phyloP scores from a whole-genome alignment of 2,329 filamentous ascomycete genomes.

The Exserohilum rostratum region DNA sequence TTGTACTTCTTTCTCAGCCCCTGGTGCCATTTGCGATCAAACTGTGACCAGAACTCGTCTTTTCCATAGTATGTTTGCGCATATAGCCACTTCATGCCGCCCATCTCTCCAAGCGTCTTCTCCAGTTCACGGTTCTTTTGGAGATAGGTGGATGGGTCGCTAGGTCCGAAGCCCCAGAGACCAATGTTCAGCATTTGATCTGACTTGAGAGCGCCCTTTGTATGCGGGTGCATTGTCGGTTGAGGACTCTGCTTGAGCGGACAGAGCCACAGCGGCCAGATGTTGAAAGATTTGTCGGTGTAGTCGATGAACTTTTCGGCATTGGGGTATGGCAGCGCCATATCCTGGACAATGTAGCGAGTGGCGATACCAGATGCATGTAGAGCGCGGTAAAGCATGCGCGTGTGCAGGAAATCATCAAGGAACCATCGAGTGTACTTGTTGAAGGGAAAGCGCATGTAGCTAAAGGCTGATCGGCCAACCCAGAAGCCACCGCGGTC shows the following conservation, averaged over 20 bases:
- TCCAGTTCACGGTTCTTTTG: slow-evolving; percentile 66
- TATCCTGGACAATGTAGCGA: slow-evolving; percentile 69
- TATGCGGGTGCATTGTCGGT: slow-evolving; percentile 44
- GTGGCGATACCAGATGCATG: slow-evolving; percentile 67
- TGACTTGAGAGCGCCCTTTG: slow-evolving; percentile 33
- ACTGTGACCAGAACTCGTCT: slow-evolving; percentile 71
- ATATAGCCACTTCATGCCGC: slow-evolving; percentile 73
- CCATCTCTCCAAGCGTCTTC: slow-evolving; percentile 61
- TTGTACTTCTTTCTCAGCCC: slow-evolving; percentile 63
- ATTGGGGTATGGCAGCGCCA: slow-evolving; percentile 55
- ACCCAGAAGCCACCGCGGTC: slow-evolving; percentile 74
- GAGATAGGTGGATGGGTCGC: slow-evolving; percentile 52
- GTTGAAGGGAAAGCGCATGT: slow-evolving; percentile 71
- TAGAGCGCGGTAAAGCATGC: slow-evolving; percentile 69
- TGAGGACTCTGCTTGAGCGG: slow-evolving; percentile 48
- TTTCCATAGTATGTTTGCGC: slow-evolving; percentile 72
- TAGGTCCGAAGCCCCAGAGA: slow-evolving; percentile 77
- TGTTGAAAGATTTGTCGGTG: slow-evolving; percentile 47
- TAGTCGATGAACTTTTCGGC: slow-evolving; percentile 54
- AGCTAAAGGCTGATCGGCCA: slow-evolving; percentile 65
- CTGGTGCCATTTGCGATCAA: slow-evolving; percentile 66
- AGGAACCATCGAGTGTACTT: slow-evolving; percentile 65
- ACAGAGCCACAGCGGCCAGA: slow-evolving; percentile 59
- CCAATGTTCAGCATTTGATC: slow-evolving; percentile 61
- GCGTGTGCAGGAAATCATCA: slow-evolving; percentile 67